Conservation (phyloP, 257 asterid species). For the Echites panduratus region DNA sequence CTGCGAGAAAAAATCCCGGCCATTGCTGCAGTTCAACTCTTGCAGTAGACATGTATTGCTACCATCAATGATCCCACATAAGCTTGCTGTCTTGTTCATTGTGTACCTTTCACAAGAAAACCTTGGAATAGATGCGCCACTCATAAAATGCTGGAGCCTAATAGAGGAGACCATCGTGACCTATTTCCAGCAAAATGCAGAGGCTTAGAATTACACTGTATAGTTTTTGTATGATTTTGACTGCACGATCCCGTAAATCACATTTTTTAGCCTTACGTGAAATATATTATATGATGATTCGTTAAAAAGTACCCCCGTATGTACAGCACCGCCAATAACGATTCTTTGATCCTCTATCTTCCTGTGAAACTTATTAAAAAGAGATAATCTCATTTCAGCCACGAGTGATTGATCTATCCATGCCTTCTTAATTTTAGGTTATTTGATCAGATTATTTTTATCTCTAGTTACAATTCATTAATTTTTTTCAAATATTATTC, state of each 20-base stretch:
- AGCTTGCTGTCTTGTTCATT: not conserved
- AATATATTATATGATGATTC: not conserved
- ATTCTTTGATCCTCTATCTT: not conserved
- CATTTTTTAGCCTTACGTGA: not conserved
- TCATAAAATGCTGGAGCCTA: not conserved
- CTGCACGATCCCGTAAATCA: not conserved
- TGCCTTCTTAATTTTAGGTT: no score
- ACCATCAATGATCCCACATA: not conserved
- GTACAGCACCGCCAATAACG: not conserved
- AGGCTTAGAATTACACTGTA: not conserved
- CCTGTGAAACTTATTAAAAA: no score
- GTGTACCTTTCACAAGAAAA: not conserved
- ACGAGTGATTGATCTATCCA: not conserved
- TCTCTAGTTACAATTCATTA: no score
- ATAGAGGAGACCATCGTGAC: no score
- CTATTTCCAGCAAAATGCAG: not conserved
- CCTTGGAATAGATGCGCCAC: not conserved
- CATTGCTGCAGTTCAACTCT: conserved; percentile 90
- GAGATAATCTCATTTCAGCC: not conserved
- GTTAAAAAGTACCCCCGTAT: not conserved
- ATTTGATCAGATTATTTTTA: no score
- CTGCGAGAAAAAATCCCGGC: conserved; percentile 86
- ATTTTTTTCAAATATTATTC: no score
- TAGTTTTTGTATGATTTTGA: not conserved
- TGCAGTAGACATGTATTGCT: conserved; percentile 35